A percentile compares a stretch with the other conserved stretches of the same genome.
phyloP scores from a whole-genome alignment of 169 alveolate species.

The Eimeria praecox region DNA sequence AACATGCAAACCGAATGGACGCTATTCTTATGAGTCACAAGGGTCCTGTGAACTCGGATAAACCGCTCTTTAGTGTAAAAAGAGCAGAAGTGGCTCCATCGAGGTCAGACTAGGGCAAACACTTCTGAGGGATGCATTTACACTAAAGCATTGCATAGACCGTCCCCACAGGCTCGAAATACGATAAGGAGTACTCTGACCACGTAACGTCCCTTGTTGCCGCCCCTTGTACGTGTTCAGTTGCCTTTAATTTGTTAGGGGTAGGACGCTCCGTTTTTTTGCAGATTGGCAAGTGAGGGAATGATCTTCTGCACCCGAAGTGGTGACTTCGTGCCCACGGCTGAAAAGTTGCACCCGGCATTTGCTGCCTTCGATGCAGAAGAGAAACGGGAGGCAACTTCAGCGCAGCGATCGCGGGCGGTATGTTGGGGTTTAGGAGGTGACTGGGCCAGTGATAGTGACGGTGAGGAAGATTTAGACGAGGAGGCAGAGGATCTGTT shows the following conservation, averaged over 20 bases:
- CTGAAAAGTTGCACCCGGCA: constrained; percentile 44
- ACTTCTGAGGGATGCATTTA: not conserved
- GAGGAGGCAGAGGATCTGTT: constrained; percentile 68
- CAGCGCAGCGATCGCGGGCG: constrained; percentile 50
- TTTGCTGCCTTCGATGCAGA: constrained; percentile 31
- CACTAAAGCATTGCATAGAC: not conserved
- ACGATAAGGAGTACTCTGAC: not conserved
- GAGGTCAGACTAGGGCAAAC: constrained; percentile 53
- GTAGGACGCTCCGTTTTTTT: not conserved
- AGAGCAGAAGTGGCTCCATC: constrained; percentile 70
- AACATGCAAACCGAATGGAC: constrained; percentile 83
- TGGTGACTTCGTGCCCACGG: constrained; percentile 22
- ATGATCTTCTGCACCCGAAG: constrained; percentile 22
- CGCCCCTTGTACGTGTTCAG: not conserved
- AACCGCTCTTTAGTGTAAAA: constrained; percentile 79
- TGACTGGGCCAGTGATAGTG: constrained; percentile 50
- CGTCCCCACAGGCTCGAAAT: not conserved
- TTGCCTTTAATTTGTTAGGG: not conserved
- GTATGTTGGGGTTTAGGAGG: constrained; percentile 15
- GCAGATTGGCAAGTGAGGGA: constrained; percentile 61
- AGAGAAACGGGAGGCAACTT: not conserved
- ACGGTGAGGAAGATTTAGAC: constrained; percentile 58
- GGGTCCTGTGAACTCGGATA: constrained; percentile 66
- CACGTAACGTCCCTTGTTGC: no score
- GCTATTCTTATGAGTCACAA: constrained; percentile 78